Evolutionary conservation across 768 basidiomycete genomes (phyloP).

Genomic region (Guyanaporus albipodus): DNA sequence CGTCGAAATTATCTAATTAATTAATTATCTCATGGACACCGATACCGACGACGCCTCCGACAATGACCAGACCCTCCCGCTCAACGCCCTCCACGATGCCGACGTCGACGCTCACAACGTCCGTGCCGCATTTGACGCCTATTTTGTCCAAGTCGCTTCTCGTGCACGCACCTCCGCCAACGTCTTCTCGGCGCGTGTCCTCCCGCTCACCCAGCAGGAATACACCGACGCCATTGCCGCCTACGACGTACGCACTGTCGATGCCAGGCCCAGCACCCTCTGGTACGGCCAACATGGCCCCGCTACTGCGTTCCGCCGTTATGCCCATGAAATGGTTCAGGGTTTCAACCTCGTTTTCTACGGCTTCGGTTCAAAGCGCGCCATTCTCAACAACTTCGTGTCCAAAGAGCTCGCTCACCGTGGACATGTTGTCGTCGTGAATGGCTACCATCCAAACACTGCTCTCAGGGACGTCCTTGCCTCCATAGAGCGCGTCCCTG

Average conservation of each 20-base stretch:
- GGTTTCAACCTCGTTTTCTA: constrained; percentile 90
- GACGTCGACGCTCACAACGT: background rate
- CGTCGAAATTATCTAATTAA: constrained; percentile 17
- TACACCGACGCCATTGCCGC: constrained; percentile 37
- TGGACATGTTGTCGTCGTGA: constrained; percentile 74
- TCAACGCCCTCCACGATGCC: constrained; percentile 10
- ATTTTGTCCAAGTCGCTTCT: constrained; percentile 64
- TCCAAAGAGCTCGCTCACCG: constrained; percentile 45
- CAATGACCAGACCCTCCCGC: constrained; percentile 19
- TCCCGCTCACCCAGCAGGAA: constrained; percentile 67
- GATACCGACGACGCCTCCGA: constrained; percentile 30
- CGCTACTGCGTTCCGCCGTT: constrained; percentile 49
- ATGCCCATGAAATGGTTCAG: constrained; percentile 65
- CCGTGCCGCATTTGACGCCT: constrained; percentile 78
- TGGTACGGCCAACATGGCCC: constrained; percentile 18
- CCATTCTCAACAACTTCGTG: constrained; percentile 72
- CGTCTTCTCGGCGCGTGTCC: constrained; percentile 71
- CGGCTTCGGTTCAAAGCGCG: constrained; percentile 86
- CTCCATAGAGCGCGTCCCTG: constrained; percentile 46
- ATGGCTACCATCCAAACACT: constrained; percentile 72
- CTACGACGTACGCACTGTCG: constrained; percentile 17
- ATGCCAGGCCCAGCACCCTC: constrained; percentile 10
- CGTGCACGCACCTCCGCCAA: constrained; percentile 72
- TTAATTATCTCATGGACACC: constrained; percentile 24
- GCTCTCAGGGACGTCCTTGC: constrained; percentile 63